Conservation (phyloP, 2,329 filamentous ascomycete genomes). For the Trichoderma aggressivum region DNA sequence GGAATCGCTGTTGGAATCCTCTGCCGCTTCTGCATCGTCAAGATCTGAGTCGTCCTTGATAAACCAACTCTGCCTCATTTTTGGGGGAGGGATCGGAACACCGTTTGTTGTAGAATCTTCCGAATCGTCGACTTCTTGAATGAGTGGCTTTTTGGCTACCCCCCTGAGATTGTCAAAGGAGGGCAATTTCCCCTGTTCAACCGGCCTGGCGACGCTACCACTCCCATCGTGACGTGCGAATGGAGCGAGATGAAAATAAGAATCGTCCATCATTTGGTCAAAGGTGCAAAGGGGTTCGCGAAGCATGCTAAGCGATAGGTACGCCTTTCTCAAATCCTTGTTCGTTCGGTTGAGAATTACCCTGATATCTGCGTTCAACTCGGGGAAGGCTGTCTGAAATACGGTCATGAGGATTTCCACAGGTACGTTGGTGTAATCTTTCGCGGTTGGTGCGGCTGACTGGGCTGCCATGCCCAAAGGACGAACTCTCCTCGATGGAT, state of each 20-base stretch:
- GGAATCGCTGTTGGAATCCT: conserved; percentile 12
- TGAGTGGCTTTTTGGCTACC: conserved; percentile 27
- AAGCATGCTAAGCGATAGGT: conserved; percentile 33
- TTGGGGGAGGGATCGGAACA: background rate
- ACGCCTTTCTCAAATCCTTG: conserved; percentile 38
- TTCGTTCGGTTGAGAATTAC: conserved; percentile 29
- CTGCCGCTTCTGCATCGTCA: background rate
- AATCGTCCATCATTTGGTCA: conserved; percentile 33
- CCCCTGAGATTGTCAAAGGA: background rate
- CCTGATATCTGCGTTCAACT: conserved; percentile 36
- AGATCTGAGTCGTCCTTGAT: background rate
- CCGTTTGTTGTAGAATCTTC: background rate
- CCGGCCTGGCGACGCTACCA: background rate
- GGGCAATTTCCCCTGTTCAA: background rate
- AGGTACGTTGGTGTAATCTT: background rate
- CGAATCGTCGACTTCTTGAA: conserved; percentile 23
- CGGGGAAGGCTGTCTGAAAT: conserved; percentile 42
- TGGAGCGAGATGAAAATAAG: background rate
- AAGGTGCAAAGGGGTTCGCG: conserved; percentile 33
- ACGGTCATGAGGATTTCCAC: conserved; percentile 37
- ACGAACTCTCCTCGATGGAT: background rate
- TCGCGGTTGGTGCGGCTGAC: background rate
- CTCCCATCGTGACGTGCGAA: background rate
- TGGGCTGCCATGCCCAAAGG: background rate
- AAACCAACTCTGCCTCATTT: background rate